phyloP scores from a whole-genome alignment of 2,329 filamentous ascomycete genomes.

The Pseudocercospora crystallina region DNA sequence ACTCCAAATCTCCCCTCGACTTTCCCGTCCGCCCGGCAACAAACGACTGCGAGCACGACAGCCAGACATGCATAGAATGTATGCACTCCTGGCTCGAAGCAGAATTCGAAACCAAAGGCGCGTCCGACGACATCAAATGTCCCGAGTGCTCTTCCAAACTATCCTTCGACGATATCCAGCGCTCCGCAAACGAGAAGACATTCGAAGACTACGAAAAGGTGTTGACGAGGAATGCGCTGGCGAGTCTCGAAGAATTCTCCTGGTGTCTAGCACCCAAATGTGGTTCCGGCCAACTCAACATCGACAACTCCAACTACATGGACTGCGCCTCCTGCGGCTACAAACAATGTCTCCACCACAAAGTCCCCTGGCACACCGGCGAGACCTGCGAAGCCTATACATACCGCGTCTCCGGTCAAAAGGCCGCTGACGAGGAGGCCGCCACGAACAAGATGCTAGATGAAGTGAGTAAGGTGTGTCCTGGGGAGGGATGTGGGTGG shows the following conservation, averaged over 20 bases:
- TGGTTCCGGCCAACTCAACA: slow-evolving; percentile 54
- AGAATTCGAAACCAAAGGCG: slow-evolving; percentile 39
- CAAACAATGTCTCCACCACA: slow-evolving; percentile 39
- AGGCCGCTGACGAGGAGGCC: slow-evolving; percentile 28
- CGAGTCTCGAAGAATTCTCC: slow-evolving; percentile 47
- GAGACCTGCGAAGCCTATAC: slow-evolving; percentile 44
- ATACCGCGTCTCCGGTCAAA: slow-evolving; percentile 28
- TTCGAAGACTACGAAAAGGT: slow-evolving; percentile 51
- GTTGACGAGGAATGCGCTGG: slow-evolving; percentile 45
- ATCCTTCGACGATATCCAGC: slow-evolving; percentile 47
- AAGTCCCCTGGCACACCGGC: slow-evolving; percentile 38
- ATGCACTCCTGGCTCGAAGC: slow-evolving; percentile 41
- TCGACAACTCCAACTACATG: slow-evolving; percentile 38
- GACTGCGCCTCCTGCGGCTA: slow-evolving; percentile 38
- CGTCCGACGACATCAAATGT: slow-evolving; percentile 51
- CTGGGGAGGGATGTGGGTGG: slow-evolving; percentile 36
- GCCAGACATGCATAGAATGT: slow-evolving; percentile 40
- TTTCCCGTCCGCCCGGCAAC: slow-evolving; percentile 38
- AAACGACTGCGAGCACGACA: slow-evolving; percentile 34
- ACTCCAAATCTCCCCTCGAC: slow-evolving; percentile 30
- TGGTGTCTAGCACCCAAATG: slow-evolving; percentile 56
- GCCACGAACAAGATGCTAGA: slow-evolving; percentile 32
- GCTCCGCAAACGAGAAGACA: slow-evolving; percentile 45
- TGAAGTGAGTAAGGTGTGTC: slow-evolving; percentile 40
- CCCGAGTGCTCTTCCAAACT: slow-evolving; percentile 52